These are phyloP conservation scores for Pistacia integerrima DNA, from an alignment of 345 rosid species.

Conservation along the genomic window DNA sequence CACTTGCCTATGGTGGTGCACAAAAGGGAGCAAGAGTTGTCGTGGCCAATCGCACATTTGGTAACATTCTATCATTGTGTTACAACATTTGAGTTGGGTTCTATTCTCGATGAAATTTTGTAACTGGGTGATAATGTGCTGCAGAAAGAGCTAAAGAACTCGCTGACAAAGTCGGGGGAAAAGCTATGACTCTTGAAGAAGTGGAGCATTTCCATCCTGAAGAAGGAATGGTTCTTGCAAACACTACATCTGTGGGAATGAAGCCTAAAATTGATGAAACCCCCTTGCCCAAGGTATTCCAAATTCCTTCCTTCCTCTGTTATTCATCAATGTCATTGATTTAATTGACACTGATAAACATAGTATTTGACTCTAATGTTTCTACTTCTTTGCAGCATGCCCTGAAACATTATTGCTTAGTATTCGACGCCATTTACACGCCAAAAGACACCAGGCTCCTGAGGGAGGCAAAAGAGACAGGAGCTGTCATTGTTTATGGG, in stretches of 20 bases:
- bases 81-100: background rate
- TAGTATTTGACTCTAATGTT: background rate
- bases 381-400: slow-evolving; percentile 31
- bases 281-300: slow-evolving; percentile 39
- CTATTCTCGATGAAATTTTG: background rate
- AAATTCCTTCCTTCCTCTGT: background rate
- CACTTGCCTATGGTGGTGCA: slow-evolving; percentile 52
- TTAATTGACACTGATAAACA: background rate
- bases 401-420: slow-evolving; percentile 41
- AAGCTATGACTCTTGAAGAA: slow-evolving; percentile 41
- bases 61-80: slow-evolving; percentile 21
- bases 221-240: slow-evolving; percentile 53
- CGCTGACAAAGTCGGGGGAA: slow-evolving; percentile 46
- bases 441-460: slow-evolving; percentile 49
- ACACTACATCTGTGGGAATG: slow-evolving; percentile 52
- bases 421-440: slow-evolving; percentile 50
- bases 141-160: slow-evolving; percentile 45
- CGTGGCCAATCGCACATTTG: slow-evolving; percentile 43
- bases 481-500: slow-evolving; percentile 46
- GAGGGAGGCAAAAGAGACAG: slow-evolving; percentile 38
- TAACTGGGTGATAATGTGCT: background rate
- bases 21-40: slow-evolving; percentile 51
- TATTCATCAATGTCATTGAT: background rate
- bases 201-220: slow-evolving; percentile 46
- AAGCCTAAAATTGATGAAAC: slow-evolving; percentile 38